A percentile compares a stretch with the other conserved stretches of the same genome.
Conservation (phyloP, 2,329 filamentous ascomycete species). For the Scedosporium minutisporum region DNA sequence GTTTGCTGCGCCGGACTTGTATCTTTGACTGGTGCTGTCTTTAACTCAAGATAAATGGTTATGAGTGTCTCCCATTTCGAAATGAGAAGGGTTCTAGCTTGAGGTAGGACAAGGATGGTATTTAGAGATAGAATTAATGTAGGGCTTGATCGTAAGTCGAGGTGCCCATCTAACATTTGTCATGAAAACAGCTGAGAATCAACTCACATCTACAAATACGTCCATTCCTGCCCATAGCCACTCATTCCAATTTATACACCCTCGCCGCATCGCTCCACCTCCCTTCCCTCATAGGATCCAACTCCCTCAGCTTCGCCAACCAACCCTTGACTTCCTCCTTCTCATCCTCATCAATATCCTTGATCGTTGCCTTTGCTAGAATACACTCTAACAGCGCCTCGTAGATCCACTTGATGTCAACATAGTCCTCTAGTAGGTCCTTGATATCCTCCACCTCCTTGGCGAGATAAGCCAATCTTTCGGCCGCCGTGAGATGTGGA, state of each 20-base stretch:
- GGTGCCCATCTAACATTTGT: no score
- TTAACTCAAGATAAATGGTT: no score
- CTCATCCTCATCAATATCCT: constrained; percentile 29
- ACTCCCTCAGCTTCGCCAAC: constrained; percentile 54
- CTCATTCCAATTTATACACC: constrained; percentile 17
- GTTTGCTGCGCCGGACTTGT: no score
- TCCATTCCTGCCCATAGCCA: neutral
- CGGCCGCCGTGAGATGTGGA: constrained; percentile 47
- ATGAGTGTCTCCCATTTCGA: no score
- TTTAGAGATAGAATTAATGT: no score
- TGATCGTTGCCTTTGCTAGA: constrained; percentile 44
- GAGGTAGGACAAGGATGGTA: no score
- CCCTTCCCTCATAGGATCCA: constrained; percentile 66
- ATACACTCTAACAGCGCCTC: constrained; percentile 74
- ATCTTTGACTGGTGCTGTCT: no score
- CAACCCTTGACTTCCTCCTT: constrained; percentile 40
- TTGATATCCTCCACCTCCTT: constrained; percentile 66
- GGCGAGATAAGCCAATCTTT: constrained; percentile 56
- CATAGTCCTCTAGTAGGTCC: constrained; percentile 51
- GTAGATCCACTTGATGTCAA: constrained; percentile 71
- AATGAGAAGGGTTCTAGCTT: no score
- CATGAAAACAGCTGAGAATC: no score
- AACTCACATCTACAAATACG: no score
- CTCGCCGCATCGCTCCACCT: constrained; percentile 65
- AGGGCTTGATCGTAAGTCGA: no score